These are phyloP conservation scores for Hymenoscyphus occultus DNA, from an alignment of 2,329 filamentous ascomycete species.

Conservation along the genomic window DNA sequence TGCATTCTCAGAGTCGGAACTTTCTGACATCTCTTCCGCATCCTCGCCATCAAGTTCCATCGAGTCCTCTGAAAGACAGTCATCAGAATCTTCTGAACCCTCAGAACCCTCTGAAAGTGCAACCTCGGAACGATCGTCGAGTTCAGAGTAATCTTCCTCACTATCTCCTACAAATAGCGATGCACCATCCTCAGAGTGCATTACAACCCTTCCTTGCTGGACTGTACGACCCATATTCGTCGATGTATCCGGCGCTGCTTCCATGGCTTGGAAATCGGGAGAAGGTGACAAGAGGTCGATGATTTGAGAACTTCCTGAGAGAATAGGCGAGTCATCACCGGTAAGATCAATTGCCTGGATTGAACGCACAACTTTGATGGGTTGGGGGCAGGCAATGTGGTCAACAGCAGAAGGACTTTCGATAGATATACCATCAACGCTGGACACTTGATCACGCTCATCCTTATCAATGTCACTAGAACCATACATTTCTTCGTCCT, in stretches of 20 bases:
- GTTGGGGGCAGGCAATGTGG: conserved; percentile 7
- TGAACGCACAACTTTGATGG: conserved; percentile 22
- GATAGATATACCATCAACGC: conserved; percentile 31
- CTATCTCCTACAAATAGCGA: conserved; percentile 19
- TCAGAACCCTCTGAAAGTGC: conserved; percentile 10
- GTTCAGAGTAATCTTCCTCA: conserved; percentile 18
- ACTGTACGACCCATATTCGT: not conserved
- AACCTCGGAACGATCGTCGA: conserved; percentile 15
- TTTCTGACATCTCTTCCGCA: conserved; percentile 14
- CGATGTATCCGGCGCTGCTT: not conserved
- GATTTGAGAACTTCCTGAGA: conserved; percentile 9
- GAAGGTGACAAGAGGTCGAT: conserved; percentile 19
- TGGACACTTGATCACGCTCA: conserved; percentile 24
- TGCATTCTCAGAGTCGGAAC: conserved; percentile 7
- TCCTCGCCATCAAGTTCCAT: conserved; percentile 19
- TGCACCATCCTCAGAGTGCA: conserved; percentile 17
- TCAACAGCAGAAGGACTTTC: conserved; percentile 22
- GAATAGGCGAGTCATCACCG: conserved; percentile 29
- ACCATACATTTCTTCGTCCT: conserved; percentile 33
- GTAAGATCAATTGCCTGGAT: conserved; percentile 33
- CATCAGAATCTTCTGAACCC: conserved; percentile 3
- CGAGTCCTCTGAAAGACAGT: conserved; percentile 8
- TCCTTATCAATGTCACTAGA: conserved; percentile 29
- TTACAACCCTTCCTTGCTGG: not conserved
- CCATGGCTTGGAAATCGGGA: not conserved